Base-by-base conservation (phyloP, 2,329 filamentous ascomycete species). In the Cadophora sp. region DNA sequence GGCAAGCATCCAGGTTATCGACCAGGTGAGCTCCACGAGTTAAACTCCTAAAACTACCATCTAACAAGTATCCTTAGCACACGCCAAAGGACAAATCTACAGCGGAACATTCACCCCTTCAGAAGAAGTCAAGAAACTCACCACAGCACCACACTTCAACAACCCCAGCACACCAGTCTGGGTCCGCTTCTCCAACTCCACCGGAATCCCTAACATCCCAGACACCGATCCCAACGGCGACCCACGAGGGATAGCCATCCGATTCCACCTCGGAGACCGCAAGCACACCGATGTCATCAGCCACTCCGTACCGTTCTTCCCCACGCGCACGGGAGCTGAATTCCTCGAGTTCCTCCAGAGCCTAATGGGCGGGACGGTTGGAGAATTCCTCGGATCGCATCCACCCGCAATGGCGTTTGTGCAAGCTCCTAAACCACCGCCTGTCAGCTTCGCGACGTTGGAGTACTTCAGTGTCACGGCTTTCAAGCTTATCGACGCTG, bases 211-310 rank as follows among this genome's bases (percentile, higher is more conserved):
- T 4, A 67, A 78, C 1, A 81, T 87, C 66, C 81, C 84, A 1
- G 84, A 86, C 72, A 81, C 78, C 6, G 81, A 83, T 53, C 70
- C 79, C 11, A 81, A 81, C 61, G 80, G 81, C 68, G 82, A 83
- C 66, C 84, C 84, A 0, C 80, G 80, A 7, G 84, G 83, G 27
- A 74, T 85, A 4, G 83, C 79, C 3, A 73, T 85, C 39, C 81
- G 84, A 1, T 86, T 86, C 74, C 70, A 80, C 20, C 79, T 85
- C 2, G 77, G 79, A 1, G 78, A 80, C 16, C 79, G 79, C 55
- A 75, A 79, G 22, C 85, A 88, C 75, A 87, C 85, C 1, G 85
- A 89, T 72, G 83, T 88, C 70, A 78, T 88, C 60, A 76, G 80
- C 0, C 85, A 88, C 75, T 83, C 81, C 0, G 83, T 82, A 0